Percentiles rank a stretch among this genome's conserved stretches.
Conservation (phyloP, 805 yeast genomes). For the Naumovozyma dairenensis region DNA sequence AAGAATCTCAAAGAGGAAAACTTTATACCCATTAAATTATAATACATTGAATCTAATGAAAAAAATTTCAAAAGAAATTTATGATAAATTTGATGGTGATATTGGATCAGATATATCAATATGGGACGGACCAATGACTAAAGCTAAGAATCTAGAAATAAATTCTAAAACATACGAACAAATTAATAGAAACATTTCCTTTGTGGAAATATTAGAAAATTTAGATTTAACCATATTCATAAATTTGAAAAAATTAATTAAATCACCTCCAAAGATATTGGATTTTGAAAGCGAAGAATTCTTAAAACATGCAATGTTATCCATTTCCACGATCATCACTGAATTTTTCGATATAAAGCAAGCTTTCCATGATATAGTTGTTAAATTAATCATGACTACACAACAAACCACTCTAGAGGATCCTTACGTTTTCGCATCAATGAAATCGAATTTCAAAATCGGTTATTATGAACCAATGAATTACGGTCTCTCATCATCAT, state of each 20-base stretch:
- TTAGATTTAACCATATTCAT: conserved; percentile 26
- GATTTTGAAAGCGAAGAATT: conserved; percentile 27
- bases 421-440: conserved; percentile 61
- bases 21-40: conserved; percentile 18
- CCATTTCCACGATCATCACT: conserved; percentile 30
- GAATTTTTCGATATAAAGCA: conserved; percentile 74
- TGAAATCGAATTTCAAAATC: conserved; percentile 42
- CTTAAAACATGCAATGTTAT: conserved; percentile 22
- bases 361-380: conserved; percentile 49
- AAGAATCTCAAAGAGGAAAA: conserved; percentile 11
- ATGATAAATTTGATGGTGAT: conserved; percentile 13
- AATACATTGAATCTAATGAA: conserved; percentile 20
- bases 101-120: conserved; percentile 7
- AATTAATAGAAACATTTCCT: conserved; percentile 20
- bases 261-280: conserved; percentile 9
- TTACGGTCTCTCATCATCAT: background rate
- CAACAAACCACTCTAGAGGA: conserved; percentile 64
- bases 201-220: conserved; percentile 24
- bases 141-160: conserved; percentile 13
- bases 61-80: conserved; percentile 14
- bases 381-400: conserved; percentile 52
- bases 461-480: conserved; percentile 24
- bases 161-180: conserved; percentile 27
- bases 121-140: conserved; percentile 9
- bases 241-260: conserved; percentile 19